These are phyloP conservation scores for Mycocentrospora acerina DNA, from an alignment of 2,329 filamentous ascomycete genomes.

Conservation along the genomic window DNA sequence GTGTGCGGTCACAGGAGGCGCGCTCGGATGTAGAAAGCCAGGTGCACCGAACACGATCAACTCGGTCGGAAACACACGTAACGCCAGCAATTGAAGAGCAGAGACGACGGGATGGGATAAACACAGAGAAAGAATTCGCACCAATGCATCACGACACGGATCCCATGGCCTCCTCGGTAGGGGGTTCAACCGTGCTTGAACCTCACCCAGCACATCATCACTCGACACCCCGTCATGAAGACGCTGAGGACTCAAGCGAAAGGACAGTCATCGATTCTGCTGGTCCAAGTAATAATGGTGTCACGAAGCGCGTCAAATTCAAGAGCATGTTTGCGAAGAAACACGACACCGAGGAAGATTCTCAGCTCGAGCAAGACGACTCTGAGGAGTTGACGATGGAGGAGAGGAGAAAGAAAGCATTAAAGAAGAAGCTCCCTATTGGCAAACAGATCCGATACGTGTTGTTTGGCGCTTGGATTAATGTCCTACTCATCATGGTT, in stretches of 20 bases:
- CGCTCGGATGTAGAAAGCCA: conserved; percentile 33
- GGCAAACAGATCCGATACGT: conserved; percentile 67
- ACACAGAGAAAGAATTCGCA: conserved; percentile 32
- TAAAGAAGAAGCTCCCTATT: conserved; percentile 38
- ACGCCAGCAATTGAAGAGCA: conserved; percentile 28
- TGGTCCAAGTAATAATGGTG: conserved; percentile 11
- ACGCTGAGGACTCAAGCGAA: conserved; percentile 23
- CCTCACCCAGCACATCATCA: too few relatives aligned
- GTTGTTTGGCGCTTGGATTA: conserved; percentile 82
- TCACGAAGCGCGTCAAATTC: conserved; percentile 31
- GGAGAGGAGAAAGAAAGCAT: conserved; percentile 33
- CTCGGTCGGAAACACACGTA: conserved; percentile 20
- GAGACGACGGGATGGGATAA: conserved; percentile 22
- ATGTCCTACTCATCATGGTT: conserved; percentile 74
- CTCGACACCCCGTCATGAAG: neutral
- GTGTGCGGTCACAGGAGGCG: conserved; percentile 26
- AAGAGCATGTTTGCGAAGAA: conserved; percentile 35
- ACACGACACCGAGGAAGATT: conserved; percentile 17
- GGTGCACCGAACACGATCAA: conserved; percentile 22
- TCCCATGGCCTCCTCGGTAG: conserved; percentile 5
- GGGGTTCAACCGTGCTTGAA: too few relatives aligned
- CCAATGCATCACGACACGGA: conserved; percentile 34
- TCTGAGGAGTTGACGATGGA: conserved; percentile 30
- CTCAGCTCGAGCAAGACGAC: conserved; percentile 18
- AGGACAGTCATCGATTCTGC: conserved; percentile 21